phyloP scores from a whole-genome alignment of 129 eudicot species.

The Erigeron canadensis region DNA sequence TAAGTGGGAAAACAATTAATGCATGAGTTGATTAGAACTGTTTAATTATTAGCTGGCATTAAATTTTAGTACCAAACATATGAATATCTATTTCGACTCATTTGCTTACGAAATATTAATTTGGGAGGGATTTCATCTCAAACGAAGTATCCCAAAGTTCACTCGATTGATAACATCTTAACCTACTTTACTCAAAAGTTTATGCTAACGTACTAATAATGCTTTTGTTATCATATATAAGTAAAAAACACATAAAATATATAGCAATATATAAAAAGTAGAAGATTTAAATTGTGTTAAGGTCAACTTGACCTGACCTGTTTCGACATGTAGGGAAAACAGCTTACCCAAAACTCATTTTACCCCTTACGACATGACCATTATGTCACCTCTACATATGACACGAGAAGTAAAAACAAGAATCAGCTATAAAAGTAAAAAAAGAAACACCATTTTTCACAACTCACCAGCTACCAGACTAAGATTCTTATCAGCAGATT shows the following conservation, averaged over 20 bases:
- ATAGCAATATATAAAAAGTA: too few relatives aligned
- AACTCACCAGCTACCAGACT: conserved; percentile 47
- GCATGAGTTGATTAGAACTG: too few relatives aligned
- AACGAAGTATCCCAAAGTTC: background rate
- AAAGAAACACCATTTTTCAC: background rate
- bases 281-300: background rate
- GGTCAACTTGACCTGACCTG: background rate
- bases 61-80: too few relatives aligned
- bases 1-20: too few relatives aligned
- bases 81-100: too few relatives aligned
- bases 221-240: too few relatives aligned
- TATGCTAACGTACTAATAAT: background rate
- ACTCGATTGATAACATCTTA: background rate
- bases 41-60: too few relatives aligned
- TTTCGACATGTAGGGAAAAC: background rate
- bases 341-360: background rate
- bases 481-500: conserved; percentile 12
- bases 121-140: background rate
- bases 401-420: conserved; percentile 15
- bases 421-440: background rate
- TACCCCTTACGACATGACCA: background rate
- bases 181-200: too few relatives aligned
- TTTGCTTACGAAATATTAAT: background rate
- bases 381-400: conserved; percentile 6
- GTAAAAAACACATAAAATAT: too few relatives aligned